phyloP scores from a whole-genome alignment of 1,284 basidiomycete species.

The Xanthoconium separans region DNA sequence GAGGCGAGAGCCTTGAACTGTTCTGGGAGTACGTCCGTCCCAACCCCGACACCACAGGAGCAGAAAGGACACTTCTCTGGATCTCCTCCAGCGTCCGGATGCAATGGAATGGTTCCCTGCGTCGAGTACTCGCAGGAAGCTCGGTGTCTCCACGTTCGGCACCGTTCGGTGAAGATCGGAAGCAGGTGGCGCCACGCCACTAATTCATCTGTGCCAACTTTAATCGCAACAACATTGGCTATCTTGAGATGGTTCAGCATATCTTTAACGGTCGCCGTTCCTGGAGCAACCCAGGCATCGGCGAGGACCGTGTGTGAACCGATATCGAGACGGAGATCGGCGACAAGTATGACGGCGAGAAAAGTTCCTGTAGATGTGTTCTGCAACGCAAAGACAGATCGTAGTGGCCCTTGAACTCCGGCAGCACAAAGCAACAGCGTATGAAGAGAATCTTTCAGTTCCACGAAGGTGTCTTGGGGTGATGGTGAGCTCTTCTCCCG shows the following conservation, averaged over 20 bases:
- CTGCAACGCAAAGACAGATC: slow-evolving; percentile 32
- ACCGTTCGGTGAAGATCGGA: slow-evolving; percentile 49
- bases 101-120: slow-evolving; percentile 32
- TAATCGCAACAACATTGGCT: slow-evolving; percentile 12
- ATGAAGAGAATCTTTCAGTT: slow-evolving; percentile 36
- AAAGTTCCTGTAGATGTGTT: slow-evolving; percentile 24
- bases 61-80: slow-evolving; percentile 41
- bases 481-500: slow-evolving; percentile 2
- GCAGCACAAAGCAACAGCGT: slow-evolving; percentile 29
- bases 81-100: slow-evolving; percentile 24
- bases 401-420: slow-evolving; percentile 17
- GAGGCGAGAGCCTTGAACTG: slow-evolving; percentile 32
- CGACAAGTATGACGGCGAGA: slow-evolving; percentile 41
- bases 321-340: slow-evolving; percentile 44
- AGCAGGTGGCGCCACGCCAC: slow-evolving; percentile 47
- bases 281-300: slow-evolving; percentile 44
- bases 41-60: slow-evolving; percentile 46
- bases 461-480: slow-evolving; percentile 25
- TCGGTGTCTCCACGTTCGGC: slow-evolving; percentile 50
- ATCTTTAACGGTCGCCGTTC: slow-evolving; percentile 14
- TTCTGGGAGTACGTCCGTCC: slow-evolving; percentile 30
- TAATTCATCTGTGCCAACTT: slow-evolving; percentile 30
- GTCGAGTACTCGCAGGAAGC: slow-evolving; percentile 44
- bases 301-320: slow-evolving; percentile 43
- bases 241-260: slow-evolving; percentile 5